Evolutionary conservation across 345 rosid genomes (phyloP).

Genomic region (Dimocarpus longan): DNA sequence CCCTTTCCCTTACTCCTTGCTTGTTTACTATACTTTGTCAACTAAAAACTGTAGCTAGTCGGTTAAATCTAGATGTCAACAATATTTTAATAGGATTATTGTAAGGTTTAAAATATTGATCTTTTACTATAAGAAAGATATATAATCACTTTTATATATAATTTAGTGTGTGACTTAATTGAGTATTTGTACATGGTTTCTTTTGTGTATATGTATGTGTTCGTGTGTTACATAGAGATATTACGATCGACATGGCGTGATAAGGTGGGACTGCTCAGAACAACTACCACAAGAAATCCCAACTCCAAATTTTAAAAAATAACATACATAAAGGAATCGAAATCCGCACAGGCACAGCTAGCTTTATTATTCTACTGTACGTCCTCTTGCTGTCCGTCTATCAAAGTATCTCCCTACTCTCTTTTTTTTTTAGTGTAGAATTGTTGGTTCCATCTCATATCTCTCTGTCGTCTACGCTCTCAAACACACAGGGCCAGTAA

Average conservation of each 20-base stretch:
- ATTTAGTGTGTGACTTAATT: neutral
- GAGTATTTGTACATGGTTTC: neutral
- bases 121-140: too few relatives aligned
- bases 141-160: too few relatives aligned
- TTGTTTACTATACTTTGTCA: too few relatives aligned
- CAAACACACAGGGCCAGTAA: too few relatives aligned
- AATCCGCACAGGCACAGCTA: neutral
- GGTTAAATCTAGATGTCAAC: too few relatives aligned
- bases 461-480: neutral
- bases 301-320: neutral
- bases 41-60: too few relatives aligned
- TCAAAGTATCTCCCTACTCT: constrained; percentile 12
- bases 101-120: too few relatives aligned
- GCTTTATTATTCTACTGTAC: constrained; percentile 22
- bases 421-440: neutral
- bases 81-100: too few relatives aligned
- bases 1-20: too few relatives aligned
- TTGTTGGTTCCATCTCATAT: neutral
- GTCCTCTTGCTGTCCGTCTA: constrained; percentile 31
- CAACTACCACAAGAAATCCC: constrained; percentile 24
- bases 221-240: neutral
- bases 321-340: neutral
- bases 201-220: too few relatives aligned
- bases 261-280: constrained; percentile 32
- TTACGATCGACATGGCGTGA: constrained; percentile 32